These are phyloP conservation scores for Hansenula sp. DNA, from an alignment of 1,139 yeast genomes.

Conservation along the genomic window DNA sequence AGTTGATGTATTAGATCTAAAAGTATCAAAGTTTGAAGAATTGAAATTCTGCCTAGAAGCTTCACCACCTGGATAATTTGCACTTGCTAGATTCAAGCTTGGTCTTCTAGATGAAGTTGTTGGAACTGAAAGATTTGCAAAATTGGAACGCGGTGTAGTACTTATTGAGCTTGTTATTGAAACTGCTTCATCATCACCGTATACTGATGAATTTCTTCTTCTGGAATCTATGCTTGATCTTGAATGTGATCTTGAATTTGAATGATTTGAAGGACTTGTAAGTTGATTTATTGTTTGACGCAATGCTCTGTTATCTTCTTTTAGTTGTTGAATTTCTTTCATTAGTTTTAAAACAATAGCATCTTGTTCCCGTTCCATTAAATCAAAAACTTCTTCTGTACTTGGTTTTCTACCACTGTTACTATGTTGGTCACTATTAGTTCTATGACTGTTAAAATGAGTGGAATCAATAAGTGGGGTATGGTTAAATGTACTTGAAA, in stretches of 20 bases:
- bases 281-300: conserved; percentile 18
- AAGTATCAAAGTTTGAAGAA: not conserved
- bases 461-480: conserved; percentile 5
- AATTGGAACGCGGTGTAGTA: not conserved
- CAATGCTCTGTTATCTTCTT: conserved; percentile 42
- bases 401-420: conserved; percentile 18
- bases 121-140: not conserved
- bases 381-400: conserved; percentile 49
- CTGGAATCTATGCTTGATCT: conserved; percentile 1
- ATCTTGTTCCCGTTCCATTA: conserved; percentile 69
- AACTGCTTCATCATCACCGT: not conserved
- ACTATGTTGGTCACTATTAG: conserved; percentile 17
- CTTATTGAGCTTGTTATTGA: not conserved
- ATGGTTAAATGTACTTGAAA: conserved; percentile 5
- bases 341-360: conserved; percentile 56
- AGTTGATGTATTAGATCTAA: not conserved
- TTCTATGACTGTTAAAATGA: too few relatives aligned
- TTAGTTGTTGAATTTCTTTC: conserved; percentile 48
- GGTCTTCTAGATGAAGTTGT: not conserved
- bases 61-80: too few relatives aligned
- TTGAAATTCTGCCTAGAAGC: not conserved
- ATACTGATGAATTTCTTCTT: not conserved
- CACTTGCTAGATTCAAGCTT: not conserved
- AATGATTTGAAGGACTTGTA: conserved; percentile 4
- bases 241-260: not conserved